Conservation (phyloP, 2,329 filamentous ascomycete genomes). For the Calonectria crousiana region DNA sequence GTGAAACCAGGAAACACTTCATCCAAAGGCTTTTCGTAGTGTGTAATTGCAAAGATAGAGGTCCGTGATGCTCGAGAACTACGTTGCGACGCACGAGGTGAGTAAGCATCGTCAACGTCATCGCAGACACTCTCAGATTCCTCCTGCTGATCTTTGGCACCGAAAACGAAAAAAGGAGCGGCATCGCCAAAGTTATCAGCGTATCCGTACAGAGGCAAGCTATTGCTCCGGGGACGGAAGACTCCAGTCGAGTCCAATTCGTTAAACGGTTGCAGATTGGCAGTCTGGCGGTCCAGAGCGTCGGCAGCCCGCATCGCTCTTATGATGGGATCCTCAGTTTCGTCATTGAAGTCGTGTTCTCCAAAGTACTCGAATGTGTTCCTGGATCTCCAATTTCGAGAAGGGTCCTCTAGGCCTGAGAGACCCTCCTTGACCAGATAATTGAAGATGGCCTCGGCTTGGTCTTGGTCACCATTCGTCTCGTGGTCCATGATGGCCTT, state of each 20-base stretch:
- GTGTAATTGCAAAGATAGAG: conserved; percentile 46
- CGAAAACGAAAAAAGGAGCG: conserved; percentile 63
- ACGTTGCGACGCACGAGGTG: conserved; percentile 8
- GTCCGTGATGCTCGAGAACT: conserved; percentile 28
- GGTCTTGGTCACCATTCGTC: conserved; percentile 61
- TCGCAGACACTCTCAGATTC: conserved; percentile 36
- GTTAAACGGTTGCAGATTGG: conserved; percentile 62
- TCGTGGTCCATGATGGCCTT: conserved; percentile 64
- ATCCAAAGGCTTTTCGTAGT: conserved; percentile 43
- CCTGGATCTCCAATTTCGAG: conserved; percentile 36
- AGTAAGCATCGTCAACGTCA: conserved; percentile 30
- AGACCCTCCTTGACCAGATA: conserved; percentile 64
- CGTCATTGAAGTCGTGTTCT: conserved; percentile 31
- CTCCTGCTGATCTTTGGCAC: conserved; percentile 46
- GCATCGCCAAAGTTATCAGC: conserved; percentile 57
- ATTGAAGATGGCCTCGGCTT: conserved; percentile 65
- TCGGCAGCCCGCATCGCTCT: conserved; percentile 71
- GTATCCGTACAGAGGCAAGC: conserved; percentile 61
- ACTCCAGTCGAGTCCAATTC: conserved; percentile 60
- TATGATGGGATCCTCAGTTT: conserved; percentile 61
- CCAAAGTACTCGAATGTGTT: conserved; percentile 36
- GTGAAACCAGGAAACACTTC: conserved; percentile 37
- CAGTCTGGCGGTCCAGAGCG: conserved; percentile 67
- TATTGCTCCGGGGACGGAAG: conserved; percentile 60
- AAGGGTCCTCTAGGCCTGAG: conserved; percentile 48